phyloP scores from a whole-genome alignment of 768 basidiomycete genomes.

The Xanthoconium stramineum region DNA sequence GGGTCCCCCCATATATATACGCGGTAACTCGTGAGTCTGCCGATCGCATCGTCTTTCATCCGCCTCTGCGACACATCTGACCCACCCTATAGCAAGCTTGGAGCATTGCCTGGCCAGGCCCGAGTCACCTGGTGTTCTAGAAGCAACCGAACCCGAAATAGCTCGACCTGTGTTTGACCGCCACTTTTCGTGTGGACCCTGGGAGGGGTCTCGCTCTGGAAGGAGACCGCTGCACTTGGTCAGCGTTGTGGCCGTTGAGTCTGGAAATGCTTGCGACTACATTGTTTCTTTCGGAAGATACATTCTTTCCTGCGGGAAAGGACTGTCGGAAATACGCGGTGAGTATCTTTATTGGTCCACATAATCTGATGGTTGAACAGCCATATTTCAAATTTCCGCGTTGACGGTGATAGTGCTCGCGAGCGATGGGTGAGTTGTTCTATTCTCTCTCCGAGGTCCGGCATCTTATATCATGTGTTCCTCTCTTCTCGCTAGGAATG shows the following conservation, averaged over 20 bases:
- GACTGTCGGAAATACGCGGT: conserved; percentile 30
- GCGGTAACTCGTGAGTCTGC: conserved; percentile 35
- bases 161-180: background rate
- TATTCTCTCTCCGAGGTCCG: background rate
- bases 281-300: conserved; percentile 34
- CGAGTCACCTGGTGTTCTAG: conserved; percentile 26
- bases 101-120: conserved; percentile 21
- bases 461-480: background rate
- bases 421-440: conserved; percentile 40
- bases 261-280: conserved; percentile 40
- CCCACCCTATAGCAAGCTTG: conserved; percentile 24
- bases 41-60: background rate
- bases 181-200: conserved; percentile 36
- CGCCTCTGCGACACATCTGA: background rate
- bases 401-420: conserved; percentile 31
- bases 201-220: conserved; percentile 44
- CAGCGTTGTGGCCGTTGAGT: conserved; percentile 37
- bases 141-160: conserved; percentile 21
- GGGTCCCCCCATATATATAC: conserved; percentile 34
- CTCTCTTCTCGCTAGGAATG: conserved; percentile 31
- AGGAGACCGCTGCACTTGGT: conserved; percentile 45
- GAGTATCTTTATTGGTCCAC: conserved; percentile 27
- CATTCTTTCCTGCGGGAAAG: conserved; percentile 40
- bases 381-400: background rate
- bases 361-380: background rate